phyloP scores from a whole-genome alignment of 2,329 filamentous ascomycete species.

The Cladophialophora carrionii region DNA sequence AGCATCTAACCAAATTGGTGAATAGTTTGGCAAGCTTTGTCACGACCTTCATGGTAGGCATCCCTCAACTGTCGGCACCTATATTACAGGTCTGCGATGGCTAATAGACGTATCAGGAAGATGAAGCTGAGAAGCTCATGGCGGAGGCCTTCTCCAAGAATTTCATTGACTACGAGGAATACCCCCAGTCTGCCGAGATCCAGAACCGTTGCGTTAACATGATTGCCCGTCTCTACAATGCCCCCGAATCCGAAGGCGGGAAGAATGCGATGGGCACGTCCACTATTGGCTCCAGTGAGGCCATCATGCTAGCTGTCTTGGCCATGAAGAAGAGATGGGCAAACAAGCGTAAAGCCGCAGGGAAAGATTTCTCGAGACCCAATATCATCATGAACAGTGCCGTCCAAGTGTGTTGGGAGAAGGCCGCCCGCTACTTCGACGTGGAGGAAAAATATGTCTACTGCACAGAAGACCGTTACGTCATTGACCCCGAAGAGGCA shows the following conservation, averaged over 20 bases:
- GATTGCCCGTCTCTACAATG: constrained; percentile 88
- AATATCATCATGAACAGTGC: constrained; percentile 97
- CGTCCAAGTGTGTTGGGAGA: constrained; percentile 97
- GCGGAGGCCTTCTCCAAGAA: constrained; percentile 89
- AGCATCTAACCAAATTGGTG: constrained; percentile 12
- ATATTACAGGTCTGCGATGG: not conserved
- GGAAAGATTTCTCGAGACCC: constrained; percentile 76
- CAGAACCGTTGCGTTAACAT: constrained; percentile 91
- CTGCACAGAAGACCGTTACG: constrained; percentile 64
- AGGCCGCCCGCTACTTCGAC: constrained; percentile 86
- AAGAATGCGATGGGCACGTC: constrained; percentile 79
- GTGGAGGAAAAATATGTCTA: constrained; percentile 82
- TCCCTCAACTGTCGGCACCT: not conserved
- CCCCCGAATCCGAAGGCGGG: constrained; percentile 61
- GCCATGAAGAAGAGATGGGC: constrained; percentile 97
- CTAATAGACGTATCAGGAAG: constrained; percentile 62
- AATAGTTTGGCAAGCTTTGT: constrained; percentile 84
- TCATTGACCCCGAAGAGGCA: constrained; percentile 66
- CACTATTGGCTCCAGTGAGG: constrained; percentile 84
- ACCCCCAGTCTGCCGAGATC: constrained; percentile 78
- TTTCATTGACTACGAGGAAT: constrained; percentile 89
- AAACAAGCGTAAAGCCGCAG: constrained; percentile 79
- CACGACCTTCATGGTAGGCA: constrained; percentile 86
- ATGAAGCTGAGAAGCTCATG: constrained; percentile 96
- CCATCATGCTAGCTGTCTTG: constrained; percentile 59